Conservation (phyloP, 129 eudicot species). For the Artemisia annua region DNA sequence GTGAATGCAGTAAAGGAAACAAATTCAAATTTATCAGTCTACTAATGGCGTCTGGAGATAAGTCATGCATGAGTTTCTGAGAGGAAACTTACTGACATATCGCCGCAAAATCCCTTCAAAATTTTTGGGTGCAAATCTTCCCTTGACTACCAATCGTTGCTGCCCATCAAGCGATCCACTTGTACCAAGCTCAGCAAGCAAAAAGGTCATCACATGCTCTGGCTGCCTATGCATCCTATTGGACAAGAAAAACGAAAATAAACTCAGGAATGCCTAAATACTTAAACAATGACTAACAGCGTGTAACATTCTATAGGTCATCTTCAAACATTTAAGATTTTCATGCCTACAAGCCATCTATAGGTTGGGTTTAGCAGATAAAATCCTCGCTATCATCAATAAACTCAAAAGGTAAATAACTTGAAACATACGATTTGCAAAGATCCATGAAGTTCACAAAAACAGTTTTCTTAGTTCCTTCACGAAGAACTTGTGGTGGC, state of each 20-base stretch:
- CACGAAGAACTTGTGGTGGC: conserved; percentile 91
- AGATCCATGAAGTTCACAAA: conserved; percentile 84
- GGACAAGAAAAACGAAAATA: not conserved
- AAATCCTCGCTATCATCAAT: not conserved
- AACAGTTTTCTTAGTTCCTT: conserved; percentile 92
- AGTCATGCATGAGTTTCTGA: not conserved
- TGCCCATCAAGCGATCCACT: conserved; percentile 90
- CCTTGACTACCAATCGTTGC: conserved; percentile 74
- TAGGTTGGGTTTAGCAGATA: not conserved
- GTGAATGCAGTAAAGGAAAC: not conserved
- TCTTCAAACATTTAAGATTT: not conserved
- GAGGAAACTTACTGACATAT: conserved; percentile 65
- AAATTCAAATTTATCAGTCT: not conserved
- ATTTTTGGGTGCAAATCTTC: conserved; percentile 76
- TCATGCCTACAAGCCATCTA: not conserved
- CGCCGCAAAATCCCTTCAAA: conserved; percentile 78
- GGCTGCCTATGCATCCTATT: conserved; percentile 79
- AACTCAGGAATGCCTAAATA: not conserved
- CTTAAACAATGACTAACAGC: too few species aligned
- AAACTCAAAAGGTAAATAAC: not conserved
- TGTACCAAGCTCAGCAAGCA: conserved; percentile 88
- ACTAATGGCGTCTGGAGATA: not conserved
- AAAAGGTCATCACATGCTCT: conserved; percentile 82
- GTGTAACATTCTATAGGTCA: too few species aligned
- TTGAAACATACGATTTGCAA: conserved; percentile 67